These are phyloP conservation scores for Sextonia rubra DNA, from an alignment of 164 flowering plant genomes.

Conservation along the genomic window DNA sequence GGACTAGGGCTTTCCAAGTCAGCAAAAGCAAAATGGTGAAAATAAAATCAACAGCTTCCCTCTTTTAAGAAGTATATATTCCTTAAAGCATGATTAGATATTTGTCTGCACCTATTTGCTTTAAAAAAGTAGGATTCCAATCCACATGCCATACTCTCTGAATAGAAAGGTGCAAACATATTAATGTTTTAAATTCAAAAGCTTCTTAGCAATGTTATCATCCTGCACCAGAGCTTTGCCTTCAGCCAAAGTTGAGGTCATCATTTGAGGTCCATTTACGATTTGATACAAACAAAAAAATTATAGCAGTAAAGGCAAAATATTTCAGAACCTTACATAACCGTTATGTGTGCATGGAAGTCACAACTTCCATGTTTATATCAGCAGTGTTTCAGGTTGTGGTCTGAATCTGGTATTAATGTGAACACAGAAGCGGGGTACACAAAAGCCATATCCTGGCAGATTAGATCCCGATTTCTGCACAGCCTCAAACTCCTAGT, in stretches of 20 bases:
- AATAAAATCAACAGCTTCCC: background rate
- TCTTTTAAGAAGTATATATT: background rate
- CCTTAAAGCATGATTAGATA: background rate
- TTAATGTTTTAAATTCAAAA: background rate
- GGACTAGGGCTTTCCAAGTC: background rate
- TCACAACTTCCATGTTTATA: background rate
- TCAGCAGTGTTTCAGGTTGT: background rate
- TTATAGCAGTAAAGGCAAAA: background rate
- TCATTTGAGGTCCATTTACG: background rate
- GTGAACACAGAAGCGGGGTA: background rate
- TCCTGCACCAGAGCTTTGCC: background rate
- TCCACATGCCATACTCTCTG: background rate
- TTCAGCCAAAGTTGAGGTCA: background rate
- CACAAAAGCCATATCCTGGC: background rate
- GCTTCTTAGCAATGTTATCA: background rate
- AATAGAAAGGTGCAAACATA: background rate
- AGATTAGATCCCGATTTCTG: background rate
- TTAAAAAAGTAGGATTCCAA: conserved; percentile 1
- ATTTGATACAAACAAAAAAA: background rate
- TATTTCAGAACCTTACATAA: background rate
- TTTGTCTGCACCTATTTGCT: background rate
- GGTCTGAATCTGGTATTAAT: background rate
- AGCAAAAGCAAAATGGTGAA: background rate
- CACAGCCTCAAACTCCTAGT: background rate
- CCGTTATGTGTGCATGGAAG: background rate